Percentiles rank a stretch among this genome's conserved stretches.
Conservation (phyloP, 805 yeast species). For the Zygosaccharomyces bisporus region DNA sequence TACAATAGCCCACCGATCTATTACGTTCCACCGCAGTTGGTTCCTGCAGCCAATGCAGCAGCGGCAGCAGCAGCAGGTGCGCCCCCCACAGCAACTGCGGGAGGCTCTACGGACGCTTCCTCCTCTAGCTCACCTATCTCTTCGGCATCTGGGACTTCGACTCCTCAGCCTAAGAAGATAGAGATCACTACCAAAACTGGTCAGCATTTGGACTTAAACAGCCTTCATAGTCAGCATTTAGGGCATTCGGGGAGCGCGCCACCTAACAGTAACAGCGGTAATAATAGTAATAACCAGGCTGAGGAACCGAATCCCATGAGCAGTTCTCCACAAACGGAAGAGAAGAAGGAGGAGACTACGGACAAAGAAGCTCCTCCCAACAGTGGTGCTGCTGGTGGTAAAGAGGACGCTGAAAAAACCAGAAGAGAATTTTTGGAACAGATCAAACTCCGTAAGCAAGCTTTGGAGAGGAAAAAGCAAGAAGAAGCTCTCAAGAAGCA, state of each 20-base stretch:
- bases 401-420: conserved; percentile 26
- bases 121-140: conserved; percentile 14
- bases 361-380: neutral
- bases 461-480: conserved; percentile 28
- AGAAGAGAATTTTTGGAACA: conserved; percentile 31
- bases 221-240: conserved; percentile 23
- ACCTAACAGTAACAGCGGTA: neutral
- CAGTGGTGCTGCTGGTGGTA: conserved; percentile 1
- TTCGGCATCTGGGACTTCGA: conserved; percentile 13
- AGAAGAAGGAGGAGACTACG: conserved; percentile 8
- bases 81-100: neutral
- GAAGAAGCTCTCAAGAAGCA: conserved; percentile 11
- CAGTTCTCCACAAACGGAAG: conserved; percentile 7
- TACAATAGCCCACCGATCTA: conserved; percentile 25
- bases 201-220: conserved; percentile 30
- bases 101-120: conserved; percentile 10
- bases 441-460: conserved; percentile 31
- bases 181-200: conserved; percentile 36
- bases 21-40: conserved; percentile 27
- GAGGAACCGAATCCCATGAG: neutral
- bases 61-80: conserved; percentile 1
- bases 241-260: conserved; percentile 11
- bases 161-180: conserved; percentile 26
- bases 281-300: conserved; percentile 8
- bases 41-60: conserved; percentile 13